These are phyloP conservation scores for Marasmius oreades DNA, from an alignment of 1,284 basidiomycete species.

Conservation along the genomic window DNA sequence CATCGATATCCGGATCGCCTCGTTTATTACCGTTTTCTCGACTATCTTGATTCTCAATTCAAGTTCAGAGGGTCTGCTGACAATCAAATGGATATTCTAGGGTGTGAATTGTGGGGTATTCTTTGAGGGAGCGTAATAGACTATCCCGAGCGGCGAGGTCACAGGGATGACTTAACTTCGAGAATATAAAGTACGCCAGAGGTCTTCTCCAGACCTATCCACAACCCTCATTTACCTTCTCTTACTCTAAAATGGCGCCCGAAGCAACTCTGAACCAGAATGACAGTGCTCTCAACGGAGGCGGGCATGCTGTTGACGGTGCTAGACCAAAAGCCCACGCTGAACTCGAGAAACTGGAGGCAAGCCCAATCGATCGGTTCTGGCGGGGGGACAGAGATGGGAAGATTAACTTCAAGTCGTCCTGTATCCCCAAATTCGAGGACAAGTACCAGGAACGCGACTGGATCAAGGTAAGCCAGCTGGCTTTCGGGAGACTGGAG, in stretches of 20 bases:
- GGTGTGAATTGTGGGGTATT: background rate
- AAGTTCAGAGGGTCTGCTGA: too few relatives aligned
- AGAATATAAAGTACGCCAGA: too few relatives aligned
- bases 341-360: background rate
- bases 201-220: too few relatives aligned
- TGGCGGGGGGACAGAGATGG: conserved; percentile 6
- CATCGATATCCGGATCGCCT: background rate
- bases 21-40: background rate
- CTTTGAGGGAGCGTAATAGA: background rate
- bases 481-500: conserved; percentile 46
- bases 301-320: background rate
- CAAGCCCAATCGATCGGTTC: background rate
- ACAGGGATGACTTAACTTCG: background rate
- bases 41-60: background rate
- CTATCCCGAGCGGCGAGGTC: background rate
- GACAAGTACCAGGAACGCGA: conserved; percentile 41
- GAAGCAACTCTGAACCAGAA: background rate
- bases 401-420: background rate
- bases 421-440: conserved; percentile 25
- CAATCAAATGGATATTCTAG: too few relatives aligned
- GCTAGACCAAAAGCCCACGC: background rate
- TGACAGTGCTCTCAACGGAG: background rate
- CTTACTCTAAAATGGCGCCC: background rate
- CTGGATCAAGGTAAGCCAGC: conserved; percentile 52
- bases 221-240: too few relatives aligned